Evolutionary conservation across 179 eudicot species (phyloP), one percentile per base, ranked within the genome.

Genomic region (Amaranthus tricolor): DNA sequence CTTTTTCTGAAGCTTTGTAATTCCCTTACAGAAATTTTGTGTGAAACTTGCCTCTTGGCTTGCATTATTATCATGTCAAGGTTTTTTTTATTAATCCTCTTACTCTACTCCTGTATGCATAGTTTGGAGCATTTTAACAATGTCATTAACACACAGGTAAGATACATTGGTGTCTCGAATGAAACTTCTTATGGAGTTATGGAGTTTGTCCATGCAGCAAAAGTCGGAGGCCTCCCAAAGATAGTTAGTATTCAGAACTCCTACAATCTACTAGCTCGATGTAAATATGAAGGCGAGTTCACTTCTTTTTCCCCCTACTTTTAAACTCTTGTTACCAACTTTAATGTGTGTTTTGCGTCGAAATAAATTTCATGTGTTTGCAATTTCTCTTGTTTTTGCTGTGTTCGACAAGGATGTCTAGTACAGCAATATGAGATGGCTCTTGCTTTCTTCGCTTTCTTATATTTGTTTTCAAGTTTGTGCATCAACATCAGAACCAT

Each of bases 161-260:
- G 97, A 72, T 92, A 94, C 79, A 89, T 92, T 76, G 98, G 98
- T 59, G 94, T 94, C 76, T 94, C 98, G 13, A 94, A 94, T 84
- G 98, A 94, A 89, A 90, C 96, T 79, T 94, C 97, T 57, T 92
- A 90, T 77, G 98, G 98, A 77, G 98, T 94, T 70, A 94, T 92
- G 98, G 97, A 92, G 82, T 94, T 94, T 74, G 89, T 94, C 79
- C 93, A 90, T 75, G 92, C 97, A 71, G 96, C 97, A 74, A 92
- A 92, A 87, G 85, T 71, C 65, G 94, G 81, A 83, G 96, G 97
- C 77, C 83, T 94, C 44, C 96, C 98, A 65, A 94, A 94, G 85
- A 92, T 94, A 74, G 89, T 92, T 84, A 94, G 97, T 81, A 94
- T 94, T 59, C 98, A 94, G 79, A 94, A 94, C 74, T 88, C 80